Conservation (phyloP, 2,329 filamentous ascomycete species). For the Trichophyton simii region DNA sequence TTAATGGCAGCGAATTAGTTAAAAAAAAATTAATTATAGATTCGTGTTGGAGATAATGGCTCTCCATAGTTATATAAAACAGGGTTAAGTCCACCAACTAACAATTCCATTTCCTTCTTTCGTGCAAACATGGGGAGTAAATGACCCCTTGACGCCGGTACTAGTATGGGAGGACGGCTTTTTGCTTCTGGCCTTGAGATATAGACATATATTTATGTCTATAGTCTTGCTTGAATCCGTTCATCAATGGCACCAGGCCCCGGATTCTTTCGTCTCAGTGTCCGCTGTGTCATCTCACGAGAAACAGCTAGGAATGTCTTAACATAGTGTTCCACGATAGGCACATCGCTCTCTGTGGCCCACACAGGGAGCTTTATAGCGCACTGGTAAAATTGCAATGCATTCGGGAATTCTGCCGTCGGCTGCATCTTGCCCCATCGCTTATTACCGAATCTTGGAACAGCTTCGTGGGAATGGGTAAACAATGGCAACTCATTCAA, state of each 20-base stretch:
- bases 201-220: background rate
- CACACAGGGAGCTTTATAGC: background rate
- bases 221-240: background rate
- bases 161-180: too few species aligned
- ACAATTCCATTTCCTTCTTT: too few species aligned
- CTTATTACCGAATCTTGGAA: background rate
- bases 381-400: background rate
- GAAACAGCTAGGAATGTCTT: background rate
- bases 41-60: too few species aligned
- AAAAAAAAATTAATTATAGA: too few species aligned
- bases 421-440: background rate
- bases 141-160: too few species aligned
- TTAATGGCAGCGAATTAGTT: too few species aligned
- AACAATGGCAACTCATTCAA: background rate
- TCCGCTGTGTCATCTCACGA: background rate
- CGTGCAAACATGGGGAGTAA: too few species aligned
- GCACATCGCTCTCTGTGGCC: background rate
- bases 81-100: too few species aligned
- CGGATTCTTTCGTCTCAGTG: background rate
- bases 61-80: too few species aligned
- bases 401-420: background rate
- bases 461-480: background rate
- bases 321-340: background rate
- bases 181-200: too few species aligned
- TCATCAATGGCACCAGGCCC: background rate